Conservation (phyloP, 116 monocot genomes). For the Papilionanthe hybrid region DNA sequence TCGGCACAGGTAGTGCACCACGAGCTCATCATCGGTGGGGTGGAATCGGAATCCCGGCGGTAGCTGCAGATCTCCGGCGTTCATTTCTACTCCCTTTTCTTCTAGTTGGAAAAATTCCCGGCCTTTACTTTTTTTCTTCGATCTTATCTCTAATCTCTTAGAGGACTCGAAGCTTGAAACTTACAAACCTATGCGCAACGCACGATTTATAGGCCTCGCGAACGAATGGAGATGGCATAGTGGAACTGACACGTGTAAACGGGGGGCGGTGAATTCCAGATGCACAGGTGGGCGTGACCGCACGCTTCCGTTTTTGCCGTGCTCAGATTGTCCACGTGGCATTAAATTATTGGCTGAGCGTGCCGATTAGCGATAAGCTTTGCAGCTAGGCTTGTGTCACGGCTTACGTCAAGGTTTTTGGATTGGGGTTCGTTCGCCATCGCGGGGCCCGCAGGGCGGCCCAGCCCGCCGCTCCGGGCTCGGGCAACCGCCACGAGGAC, state of each 20-base stretch:
- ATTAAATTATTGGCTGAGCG: not conserved
- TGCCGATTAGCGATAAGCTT: slow-evolving; percentile 6
- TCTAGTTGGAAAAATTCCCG: not conserved
- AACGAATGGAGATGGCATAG: not conserved
- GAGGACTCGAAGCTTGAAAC: slow-evolving; percentile 15
- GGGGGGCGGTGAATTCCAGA: not conserved
- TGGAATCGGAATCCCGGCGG: slow-evolving; percentile 52
- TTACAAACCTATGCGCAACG: not conserved
- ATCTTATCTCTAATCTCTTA: not conserved
- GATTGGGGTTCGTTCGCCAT: not conserved
- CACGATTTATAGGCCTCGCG: slow-evolving; percentile 12
- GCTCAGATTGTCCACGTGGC: slow-evolving; percentile 1
- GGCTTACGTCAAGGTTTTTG: slow-evolving; percentile 28
- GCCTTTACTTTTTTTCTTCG: not conserved
- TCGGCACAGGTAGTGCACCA: slow-evolving; percentile 35
- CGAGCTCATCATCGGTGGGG: slow-evolving; percentile 45
- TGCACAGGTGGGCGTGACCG: slow-evolving; percentile 16
- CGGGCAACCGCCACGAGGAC: not conserved
- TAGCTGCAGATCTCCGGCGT: slow-evolving; percentile 26
- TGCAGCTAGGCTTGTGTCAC: slow-evolving; percentile 9
- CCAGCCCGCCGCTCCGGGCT: slow-evolving; percentile 1
- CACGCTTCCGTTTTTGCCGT: not conserved
- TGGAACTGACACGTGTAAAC: not conserved
- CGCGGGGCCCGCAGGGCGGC: not conserved
- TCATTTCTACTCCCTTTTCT: slow-evolving; percentile 14